Evolutionary conservation across 768 basidiomycete genomes (phyloP), one percentile per base, ranked within the genome.

Genomic region (Suillus fuscotomentosus): DNA sequence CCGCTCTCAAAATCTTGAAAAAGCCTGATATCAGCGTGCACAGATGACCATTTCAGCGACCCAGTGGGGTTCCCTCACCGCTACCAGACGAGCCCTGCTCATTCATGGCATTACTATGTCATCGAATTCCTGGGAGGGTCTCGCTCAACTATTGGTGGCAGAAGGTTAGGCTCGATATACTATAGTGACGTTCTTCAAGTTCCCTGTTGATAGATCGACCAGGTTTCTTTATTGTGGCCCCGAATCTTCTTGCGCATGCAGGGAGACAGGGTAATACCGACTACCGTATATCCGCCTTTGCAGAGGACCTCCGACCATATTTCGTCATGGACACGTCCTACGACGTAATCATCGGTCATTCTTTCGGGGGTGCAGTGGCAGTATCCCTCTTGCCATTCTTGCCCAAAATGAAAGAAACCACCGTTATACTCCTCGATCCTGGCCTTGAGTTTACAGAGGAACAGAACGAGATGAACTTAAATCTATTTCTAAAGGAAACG

Each of bases 221-320:
- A 64, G 63, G 63, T 15, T 64, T 60, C 38, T 64, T 64, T 22
- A 59, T 64, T 9, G 51, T 60, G 7, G 63, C 63, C 17, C 63
- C 63, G 10, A 60, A 64, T 42, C 41, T 64, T 22, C 63, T 43
- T n/a, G 63, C 60, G 3, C 63, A 64, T 61, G 63, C 59, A 14
- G 38, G 47, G 24, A 57, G 36, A 15, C 20, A n/a, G 24, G 60
- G 48, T 8, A 20, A 50, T 50, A 27, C 31, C 10, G 59, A 61
- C 27, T 61, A 47, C 34, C 20, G 34, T 34, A 36, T 62, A 22
- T 39, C 36, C 17, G 61, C 61, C 41, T 51, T 65, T 5, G 50
- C 61, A 5, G 64, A 48, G 14, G 39, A 50, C 34, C 50, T 65
- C 6, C 61, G 51, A 20, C 41, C 61, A n/a, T 62, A 62, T 57